These are phyloP conservation scores for Phytophthora pinifolia DNA, from an alignment of 352 stramenopile genomes.

Conservation along the genomic window DNA sequence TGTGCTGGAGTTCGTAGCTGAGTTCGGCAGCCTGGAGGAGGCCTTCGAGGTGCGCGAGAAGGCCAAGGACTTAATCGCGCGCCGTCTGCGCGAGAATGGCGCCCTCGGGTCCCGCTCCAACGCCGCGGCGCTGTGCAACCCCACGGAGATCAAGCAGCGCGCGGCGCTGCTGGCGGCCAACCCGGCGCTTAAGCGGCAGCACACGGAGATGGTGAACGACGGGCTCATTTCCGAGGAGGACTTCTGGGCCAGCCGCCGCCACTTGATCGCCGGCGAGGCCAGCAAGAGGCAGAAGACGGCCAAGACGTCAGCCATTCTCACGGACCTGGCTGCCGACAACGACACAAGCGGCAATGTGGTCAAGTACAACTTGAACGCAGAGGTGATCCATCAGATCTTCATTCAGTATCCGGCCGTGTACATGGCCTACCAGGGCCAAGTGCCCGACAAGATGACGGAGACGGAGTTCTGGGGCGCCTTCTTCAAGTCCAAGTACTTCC, in stretches of 20 bases:
- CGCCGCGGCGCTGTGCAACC: slow-evolving; percentile 59
- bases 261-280: slow-evolving; percentile 82
- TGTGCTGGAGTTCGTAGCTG: slow-evolving; percentile 67
- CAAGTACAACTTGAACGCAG: slow-evolving; percentile 90
- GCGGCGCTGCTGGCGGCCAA: slow-evolving; percentile 72
- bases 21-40: slow-evolving; percentile 50
- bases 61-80: slow-evolving; percentile 69
- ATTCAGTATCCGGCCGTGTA: slow-evolving; percentile 88
- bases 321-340: slow-evolving; percentile 74
- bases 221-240: slow-evolving; percentile 85
- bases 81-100: slow-evolving; percentile 46
- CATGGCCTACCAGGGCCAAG: slow-evolving; percentile 80
- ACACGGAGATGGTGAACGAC: slow-evolving; percentile 88
- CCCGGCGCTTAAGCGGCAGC: slow-evolving; percentile 78
- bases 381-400: slow-evolving; percentile 91
- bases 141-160: slow-evolving; percentile 84
- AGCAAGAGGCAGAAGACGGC: slow-evolving; percentile 85
- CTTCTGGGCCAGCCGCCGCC: slow-evolving; percentile 81
- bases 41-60: slow-evolving; percentile 71
- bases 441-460: slow-evolving; percentile 89
- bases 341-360: slow-evolving; percentile 73
- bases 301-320: slow-evolving; percentile 85
- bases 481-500: slow-evolving; percentile 91
- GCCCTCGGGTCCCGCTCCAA: slow-evolving; percentile 40
- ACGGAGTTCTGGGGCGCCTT: slow-evolving; percentile 88